Evolutionary conservation across 179 eudicot species (phyloP).

Genomic region (Drosera spatulata): DNA sequence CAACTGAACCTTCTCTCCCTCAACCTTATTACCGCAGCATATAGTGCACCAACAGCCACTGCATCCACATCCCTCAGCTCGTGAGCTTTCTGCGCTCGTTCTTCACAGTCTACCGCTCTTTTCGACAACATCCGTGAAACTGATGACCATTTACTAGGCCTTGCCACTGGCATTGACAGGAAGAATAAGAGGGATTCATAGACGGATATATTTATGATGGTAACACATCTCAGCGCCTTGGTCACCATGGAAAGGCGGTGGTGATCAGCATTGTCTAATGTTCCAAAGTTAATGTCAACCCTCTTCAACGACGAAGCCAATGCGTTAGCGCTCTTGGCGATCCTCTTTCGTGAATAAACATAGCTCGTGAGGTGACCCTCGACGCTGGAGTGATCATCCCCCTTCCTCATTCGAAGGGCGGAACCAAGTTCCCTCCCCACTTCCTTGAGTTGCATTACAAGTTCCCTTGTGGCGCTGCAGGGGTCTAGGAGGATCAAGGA

Average conservation of each 20-base stretch:
- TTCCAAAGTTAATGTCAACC: not conserved
- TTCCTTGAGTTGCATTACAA: slow-evolving; percentile 3
- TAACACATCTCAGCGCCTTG: slow-evolving; percentile 19
- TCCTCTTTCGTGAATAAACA: slow-evolving; percentile 8
- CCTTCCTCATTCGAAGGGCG: slow-evolving; percentile 4
- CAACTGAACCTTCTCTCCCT: not conserved
- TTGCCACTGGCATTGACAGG: slow-evolving; percentile 17
- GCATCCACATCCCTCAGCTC: slow-evolving; percentile 15
- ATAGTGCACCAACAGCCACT: not conserved
- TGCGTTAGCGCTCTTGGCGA: slow-evolving; percentile 4
- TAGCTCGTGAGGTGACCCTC: not conserved
- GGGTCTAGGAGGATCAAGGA: slow-evolving; percentile 7
- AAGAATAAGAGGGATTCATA: slow-evolving; percentile 16
- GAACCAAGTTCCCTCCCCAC: slow-evolving; percentile 6
- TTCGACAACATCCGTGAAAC: slow-evolving; percentile 1
- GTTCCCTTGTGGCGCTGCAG: slow-evolving; percentile 7
- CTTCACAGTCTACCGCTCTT: not conserved
- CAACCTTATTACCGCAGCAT: not conserved
- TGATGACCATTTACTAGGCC: slow-evolving; percentile 2
- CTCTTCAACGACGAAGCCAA: slow-evolving; percentile 3
- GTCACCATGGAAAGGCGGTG: slow-evolving; percentile 11
- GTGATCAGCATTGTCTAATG: slow-evolving; percentile 1
- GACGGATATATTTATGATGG: slow-evolving; percentile 10
- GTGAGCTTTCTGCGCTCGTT: not conserved
- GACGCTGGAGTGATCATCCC: not conserved